phyloP scores from a whole-genome alignment of 257 asterid species.

The Plantago elongata region DNA sequence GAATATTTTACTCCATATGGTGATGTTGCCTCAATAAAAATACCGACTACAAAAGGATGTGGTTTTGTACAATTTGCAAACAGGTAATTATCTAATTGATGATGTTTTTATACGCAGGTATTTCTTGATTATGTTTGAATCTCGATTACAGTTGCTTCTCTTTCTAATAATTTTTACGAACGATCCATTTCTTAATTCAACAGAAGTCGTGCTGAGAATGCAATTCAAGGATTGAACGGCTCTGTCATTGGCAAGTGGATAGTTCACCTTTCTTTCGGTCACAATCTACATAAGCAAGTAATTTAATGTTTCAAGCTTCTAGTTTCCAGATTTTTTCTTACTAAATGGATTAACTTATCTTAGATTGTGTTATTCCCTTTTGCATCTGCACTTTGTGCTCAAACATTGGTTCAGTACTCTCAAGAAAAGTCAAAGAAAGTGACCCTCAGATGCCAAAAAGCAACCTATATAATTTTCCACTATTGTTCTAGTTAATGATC shows the following conservation, averaged over 20 bases:
- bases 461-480: no score
- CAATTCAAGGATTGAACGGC: slow-evolving; percentile 58
- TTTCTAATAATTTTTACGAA: slow-evolving; percentile 7
- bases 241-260: slow-evolving; percentile 64
- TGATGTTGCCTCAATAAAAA: slow-evolving; percentile 50
- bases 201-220: slow-evolving; percentile 73
- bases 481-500: no score
- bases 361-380: no score
- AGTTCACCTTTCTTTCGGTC: slow-evolving; percentile 84
- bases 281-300: slow-evolving; percentile 69
- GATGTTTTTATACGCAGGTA: not conserved
- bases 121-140: no score
- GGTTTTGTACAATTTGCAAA: slow-evolving; percentile 55
- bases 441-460: no score
- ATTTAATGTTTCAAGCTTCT: not conserved
- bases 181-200: slow-evolving; percentile 14
- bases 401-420: no score
- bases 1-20: slow-evolving; percentile 46
- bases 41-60: slow-evolving; percentile 59
- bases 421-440: no score
- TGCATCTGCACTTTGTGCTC: no score
- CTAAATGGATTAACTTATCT: no score
- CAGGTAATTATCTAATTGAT: slow-evolving; percentile 39
- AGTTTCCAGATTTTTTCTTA: no score
- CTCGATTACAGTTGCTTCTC: no score